Conservation (phyloP, 2,329 filamentous ascomycete species). For the Colletotrichum sp. region DNA sequence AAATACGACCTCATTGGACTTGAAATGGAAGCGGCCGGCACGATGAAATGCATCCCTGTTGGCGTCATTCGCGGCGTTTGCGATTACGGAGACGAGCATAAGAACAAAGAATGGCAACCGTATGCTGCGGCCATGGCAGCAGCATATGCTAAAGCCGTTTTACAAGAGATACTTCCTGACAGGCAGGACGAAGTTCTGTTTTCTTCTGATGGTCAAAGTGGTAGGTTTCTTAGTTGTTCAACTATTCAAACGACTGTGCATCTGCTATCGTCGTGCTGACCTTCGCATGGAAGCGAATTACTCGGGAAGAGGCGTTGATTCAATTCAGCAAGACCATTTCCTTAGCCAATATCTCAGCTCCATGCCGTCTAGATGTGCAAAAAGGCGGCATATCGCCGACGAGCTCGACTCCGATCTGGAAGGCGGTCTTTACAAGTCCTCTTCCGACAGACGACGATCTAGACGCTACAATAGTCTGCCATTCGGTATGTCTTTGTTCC, state of each 20-base stretch:
- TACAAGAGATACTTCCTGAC: background rate
- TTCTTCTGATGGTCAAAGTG: too few species aligned
- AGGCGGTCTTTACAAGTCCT: too few species aligned
- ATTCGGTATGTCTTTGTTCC: too few species aligned
- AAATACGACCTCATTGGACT: conserved; percentile 32
- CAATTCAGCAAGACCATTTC: background rate
- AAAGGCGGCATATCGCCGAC: too few species aligned
- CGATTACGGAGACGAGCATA: conserved; percentile 36
- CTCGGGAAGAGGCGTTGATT: background rate
- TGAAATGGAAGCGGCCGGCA: conserved; percentile 37
- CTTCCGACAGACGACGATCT: too few species aligned
- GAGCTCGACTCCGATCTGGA: too few species aligned
- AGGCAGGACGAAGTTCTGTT: too few species aligned
- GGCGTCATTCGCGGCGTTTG: conserved; percentile 37
- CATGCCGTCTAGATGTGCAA: too few species aligned
- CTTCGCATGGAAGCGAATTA: background rate
- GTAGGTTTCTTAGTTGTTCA: too few species aligned
- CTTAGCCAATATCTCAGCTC: too few species aligned
- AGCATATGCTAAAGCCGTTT: conserved; percentile 25
- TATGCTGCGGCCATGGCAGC: conserved; percentile 38
- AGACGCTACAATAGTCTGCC: too few species aligned
- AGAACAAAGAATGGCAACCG: conserved; percentile 37
- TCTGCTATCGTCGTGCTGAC: background rate
- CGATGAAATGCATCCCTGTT: conserved; percentile 35
- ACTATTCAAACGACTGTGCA: too few species aligned